Conservation (phyloP, 257 asterid species). For the Solanum rostratum region DNA sequence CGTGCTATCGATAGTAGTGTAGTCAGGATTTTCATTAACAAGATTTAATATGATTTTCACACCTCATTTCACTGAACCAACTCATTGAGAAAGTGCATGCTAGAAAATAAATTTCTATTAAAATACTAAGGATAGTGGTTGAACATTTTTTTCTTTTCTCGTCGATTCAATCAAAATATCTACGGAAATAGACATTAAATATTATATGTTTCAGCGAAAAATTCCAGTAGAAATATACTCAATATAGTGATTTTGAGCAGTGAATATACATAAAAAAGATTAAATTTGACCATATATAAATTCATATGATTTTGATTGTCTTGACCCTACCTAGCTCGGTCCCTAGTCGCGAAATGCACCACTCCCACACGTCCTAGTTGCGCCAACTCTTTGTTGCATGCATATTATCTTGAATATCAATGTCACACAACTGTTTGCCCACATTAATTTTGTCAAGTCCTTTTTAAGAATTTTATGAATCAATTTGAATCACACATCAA, state of each 20-base stretch:
- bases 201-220: neutral
- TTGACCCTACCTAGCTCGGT: neutral
- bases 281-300: neutral
- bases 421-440: neutral
- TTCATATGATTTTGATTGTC: rapidly evolving
- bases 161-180: neutral
- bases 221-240: neutral
- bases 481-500: neutral
- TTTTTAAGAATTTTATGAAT: neutral
- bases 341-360: neutral
- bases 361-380: neutral
- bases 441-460: neutral
- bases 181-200: neutral
- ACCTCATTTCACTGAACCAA: neutral
- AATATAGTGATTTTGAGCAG: neutral
- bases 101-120: neutral
- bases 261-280: neutral
- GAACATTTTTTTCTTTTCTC: neutral
- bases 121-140: neutral
- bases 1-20: neutral
- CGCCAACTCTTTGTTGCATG: neutral
- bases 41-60: neutral
- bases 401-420: neutral
- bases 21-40: neutral
- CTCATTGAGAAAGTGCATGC: neutral